Evolutionary conservation across 352 stramenopile species (phyloP), one percentile per base, ranked within the genome.

Genomic region (Plasmopara muralis): DNA sequence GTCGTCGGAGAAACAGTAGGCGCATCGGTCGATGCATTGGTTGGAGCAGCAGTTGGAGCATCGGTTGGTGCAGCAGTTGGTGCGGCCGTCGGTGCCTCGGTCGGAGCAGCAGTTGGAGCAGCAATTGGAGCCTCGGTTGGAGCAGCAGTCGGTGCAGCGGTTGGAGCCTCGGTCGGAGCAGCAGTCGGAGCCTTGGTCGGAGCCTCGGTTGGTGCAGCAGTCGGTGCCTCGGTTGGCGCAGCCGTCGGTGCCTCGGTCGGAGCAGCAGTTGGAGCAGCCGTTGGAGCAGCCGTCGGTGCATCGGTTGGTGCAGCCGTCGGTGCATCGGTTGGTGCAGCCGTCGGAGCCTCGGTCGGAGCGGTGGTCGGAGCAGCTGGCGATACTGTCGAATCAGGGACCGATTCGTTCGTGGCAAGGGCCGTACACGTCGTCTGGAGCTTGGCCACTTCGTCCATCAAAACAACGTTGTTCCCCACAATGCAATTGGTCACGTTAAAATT

Each of bases 401-500:
- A 10, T 6, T 52, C 34, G 18, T 37, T 14, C 14, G 44, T 25
- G 2, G 52, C 59, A 43, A 78, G 57, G 31, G 68, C 47, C n/a
- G 54, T 62, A 55, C 71, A 82, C 0, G 68, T 72, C 2, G 62
- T 53, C 25, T 74, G 55, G 10, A 82, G 68, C 37, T 66, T 73
- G 25, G 51, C 49, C 33, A 82, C 69, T 60, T 82, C 62, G 38
- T 63, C 57, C 68, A 70, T 76, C 40, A 82, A 58, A 39, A 78
- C 71, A 34, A 74, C 63, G 43, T 62, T 67, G 34, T 73, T 55
- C n/a, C 68, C 67, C 41, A 82, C 68, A 14, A 74, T 78, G 63
- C 71, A 82, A 68, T 82, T 67, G 38, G 66, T 77, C 30, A 76
- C 47, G 39, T 72, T 68, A 35, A 82, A 82, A 58, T 69, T 76